Conservation (phyloP, 2,329 filamentous ascomycete genomes). For the Diaporthe nobilis region DNA sequence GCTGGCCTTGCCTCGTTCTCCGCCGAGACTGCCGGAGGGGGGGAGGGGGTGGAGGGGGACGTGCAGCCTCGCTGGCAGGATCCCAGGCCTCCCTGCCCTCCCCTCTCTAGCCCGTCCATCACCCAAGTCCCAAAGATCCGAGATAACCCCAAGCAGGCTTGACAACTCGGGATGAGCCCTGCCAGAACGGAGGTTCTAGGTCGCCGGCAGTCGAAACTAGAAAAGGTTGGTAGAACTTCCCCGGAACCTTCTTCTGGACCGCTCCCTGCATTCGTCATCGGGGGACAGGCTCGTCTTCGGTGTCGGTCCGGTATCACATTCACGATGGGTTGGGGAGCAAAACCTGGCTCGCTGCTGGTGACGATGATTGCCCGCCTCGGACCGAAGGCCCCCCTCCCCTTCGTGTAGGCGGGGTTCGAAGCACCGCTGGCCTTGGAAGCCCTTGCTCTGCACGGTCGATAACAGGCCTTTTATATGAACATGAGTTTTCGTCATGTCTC, state of each 20-base stretch:
- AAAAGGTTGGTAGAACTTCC: background rate
- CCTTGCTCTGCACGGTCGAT: background rate
- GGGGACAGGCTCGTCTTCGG: conserved; percentile 12
- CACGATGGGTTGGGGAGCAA: conserved; percentile 16
- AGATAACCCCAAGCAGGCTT: conserved; percentile 8
- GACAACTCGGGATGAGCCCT: conserved; percentile 32
- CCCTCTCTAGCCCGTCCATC: background rate
- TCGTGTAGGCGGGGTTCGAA: conserved; percentile 13
- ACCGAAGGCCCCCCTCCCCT: background rate
- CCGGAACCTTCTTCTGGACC: conserved; percentile 24
- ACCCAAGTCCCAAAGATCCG: conserved; percentile 14
- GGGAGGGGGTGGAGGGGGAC: background rate
- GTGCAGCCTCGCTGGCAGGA: conserved; percentile 14
- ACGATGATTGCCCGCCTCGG: conserved; percentile 20
- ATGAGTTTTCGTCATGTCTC: background rate
- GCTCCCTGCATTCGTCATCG: conserved; percentile 18
- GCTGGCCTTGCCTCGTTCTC: conserved; percentile 31
- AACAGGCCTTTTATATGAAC: background rate
- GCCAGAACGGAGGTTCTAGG: background rate
- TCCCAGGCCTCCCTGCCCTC: background rate
- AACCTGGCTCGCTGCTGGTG: conserved; percentile 8
- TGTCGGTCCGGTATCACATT: conserved; percentile 28
- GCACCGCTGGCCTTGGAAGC: conserved; percentile 14
- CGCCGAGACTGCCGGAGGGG: conserved; percentile 2
- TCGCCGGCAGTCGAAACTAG: background rate